These are phyloP conservation scores for Plasmodium falciparum DNA, from an alignment of 169 alveolate genomes.

Conservation along the genomic window DNA sequence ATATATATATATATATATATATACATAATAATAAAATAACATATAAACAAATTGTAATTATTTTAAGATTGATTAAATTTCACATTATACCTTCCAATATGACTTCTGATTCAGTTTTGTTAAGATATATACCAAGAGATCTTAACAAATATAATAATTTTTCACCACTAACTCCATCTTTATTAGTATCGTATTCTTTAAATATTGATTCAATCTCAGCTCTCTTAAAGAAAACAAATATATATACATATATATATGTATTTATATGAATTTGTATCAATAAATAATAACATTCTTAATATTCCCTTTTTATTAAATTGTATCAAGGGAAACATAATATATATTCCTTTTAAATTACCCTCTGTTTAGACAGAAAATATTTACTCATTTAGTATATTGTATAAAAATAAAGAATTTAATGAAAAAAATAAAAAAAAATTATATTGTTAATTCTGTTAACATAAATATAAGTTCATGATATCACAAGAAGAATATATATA, in stretches of 20 bases:
- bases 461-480: neutral
- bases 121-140: constrained; percentile 63
- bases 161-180: constrained; percentile 62
- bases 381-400: constrained; percentile 34
- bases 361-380: constrained; percentile 62
- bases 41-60: constrained; percentile 24
- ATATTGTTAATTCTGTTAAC: constrained; percentile 1
- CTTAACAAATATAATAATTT: constrained; percentile 35
- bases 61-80: neutral
- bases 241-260: no score
- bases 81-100: constrained; percentile 44
- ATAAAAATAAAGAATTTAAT: constrained; percentile 28
- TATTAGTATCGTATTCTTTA: constrained; percentile 65
- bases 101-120: constrained; percentile 61
- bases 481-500: neutral
- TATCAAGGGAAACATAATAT: neutral
- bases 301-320: neutral
- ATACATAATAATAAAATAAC: constrained; percentile 1
- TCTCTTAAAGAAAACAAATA: constrained; percentile 49
- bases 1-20: no score
- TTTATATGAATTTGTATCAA: constrained; percentile 4
- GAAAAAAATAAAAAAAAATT: constrained; percentile 8
- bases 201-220: constrained; percentile 54
- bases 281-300: neutral
- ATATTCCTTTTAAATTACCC: constrained; percentile 52